Base-by-base conservation (phyloP, 345 rosid genomes). In the Gossypium sturtianum region DNA sequence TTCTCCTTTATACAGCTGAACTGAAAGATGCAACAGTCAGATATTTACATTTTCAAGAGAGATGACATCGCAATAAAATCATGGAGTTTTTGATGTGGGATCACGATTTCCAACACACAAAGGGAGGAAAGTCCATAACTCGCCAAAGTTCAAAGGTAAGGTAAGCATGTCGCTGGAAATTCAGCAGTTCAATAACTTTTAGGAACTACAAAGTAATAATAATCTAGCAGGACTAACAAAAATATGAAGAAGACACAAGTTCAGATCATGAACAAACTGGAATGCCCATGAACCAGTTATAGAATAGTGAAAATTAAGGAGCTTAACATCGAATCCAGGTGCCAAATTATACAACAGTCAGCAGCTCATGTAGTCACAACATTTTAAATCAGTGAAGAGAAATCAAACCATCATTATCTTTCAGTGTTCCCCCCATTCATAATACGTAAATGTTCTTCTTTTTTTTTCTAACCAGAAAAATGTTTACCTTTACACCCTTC, bases 1-100 rank as follows among this genome's bases (percentile, higher is more conserved):
- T 52, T 38, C n/a, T 38, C 23, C 19, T 52, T 74, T 65, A 53
- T 17, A 29, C 51, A 41, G 69, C 47, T 52, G 23, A 64, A 74
- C 57, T 73, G 43, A 47, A 73, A 73, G 68, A 16, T 51, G 16
- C 63, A 52, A 41, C 58, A 45, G 47, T 53, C 49, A 54, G 20
- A 38, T 6, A 49, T 16, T 34, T 4, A 70, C 10, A 53, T 52
- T 27, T 70, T n/a, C 49, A 70, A 70, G 4, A n/a, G 12, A 2
- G 11, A 53, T 54, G 63, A 69, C 23, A 38, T 34, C 4, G 51
- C 62, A n/a, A n/a, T 34, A 12, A 53, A 68, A 34, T n/a, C 25
- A 52, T 6, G 22, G 8, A 49, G 20, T 49, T 52, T n/a, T 70
- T n/a, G 9, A 51, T 20, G 68, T n/a, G 23, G 17, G 27, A 34